Evolutionary conservation across 1,284 basidiomycete genomes (phyloP), one percentile per base, ranked within the genome.

Genomic region (Agaricales sp.): DNA sequence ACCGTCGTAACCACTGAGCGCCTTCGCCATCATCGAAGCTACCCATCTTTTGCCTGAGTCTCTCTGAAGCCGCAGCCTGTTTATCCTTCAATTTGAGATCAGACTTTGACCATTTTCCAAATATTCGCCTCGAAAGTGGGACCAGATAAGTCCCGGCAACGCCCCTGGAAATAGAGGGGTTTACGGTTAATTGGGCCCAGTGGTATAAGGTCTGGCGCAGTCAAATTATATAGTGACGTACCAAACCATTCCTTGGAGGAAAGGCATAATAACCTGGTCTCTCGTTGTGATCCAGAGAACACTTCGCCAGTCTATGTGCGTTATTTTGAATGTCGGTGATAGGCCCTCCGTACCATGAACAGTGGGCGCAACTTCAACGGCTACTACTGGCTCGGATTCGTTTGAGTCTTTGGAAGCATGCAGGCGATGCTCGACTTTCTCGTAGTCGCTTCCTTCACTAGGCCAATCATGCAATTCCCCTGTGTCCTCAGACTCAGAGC

Each of bases 231-330:
- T 8, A 35, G 14, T 6, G 14, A n/a, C 39, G 6, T 20, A 41
- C 39, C 39, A 41, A 16, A 41, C n/a, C 39, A 41, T 41, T 20
- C 39, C 39, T 20, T 41, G 39, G 8, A 41, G 39, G 39, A 41
- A 41, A 4, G 39, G 39, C 39, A 41, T 41, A 16, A 41, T 41
- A 41, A 41, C n/a, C 19, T 41, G 39, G 18, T 41, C 39, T 16
- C 19, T 41, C 6, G 39, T 41, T 4, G 39, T 41, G 13, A 41
- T 41, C 39, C 39, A 41, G 8, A 20, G n/a, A 16, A 41, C 8
- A 41, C 8, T 18, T 20, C 18, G 6, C 39, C 39, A 41, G 8
- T 41, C 39, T 4, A 41, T 20, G 16, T 41, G 6, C n/a, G 18
- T 16, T 8, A 41, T 16, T 8, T 6, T 41, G 16, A 41, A 41